Evolutionary conservation across 2,329 filamentous ascomycete species (phyloP), one percentile per base, ranked within the genome.

Genomic region (Aciculosporium take): DNA sequence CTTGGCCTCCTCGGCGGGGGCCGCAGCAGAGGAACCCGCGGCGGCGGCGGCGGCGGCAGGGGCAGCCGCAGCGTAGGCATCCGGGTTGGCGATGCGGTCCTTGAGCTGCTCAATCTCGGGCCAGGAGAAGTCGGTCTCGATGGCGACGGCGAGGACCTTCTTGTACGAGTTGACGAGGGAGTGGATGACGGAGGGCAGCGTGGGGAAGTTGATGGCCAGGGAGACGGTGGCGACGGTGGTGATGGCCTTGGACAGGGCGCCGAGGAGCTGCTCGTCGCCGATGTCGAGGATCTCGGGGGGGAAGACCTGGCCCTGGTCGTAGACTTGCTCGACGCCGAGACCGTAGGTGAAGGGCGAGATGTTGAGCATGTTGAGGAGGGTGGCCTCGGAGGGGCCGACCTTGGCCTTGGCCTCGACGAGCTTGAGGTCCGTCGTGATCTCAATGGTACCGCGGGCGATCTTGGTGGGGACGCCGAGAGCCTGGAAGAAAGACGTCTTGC

Each of bases 401-500:
- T 94, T 96, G 76, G 44, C 74, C 56, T 81, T 80, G 53, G 85
- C 78, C 76, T 94, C 87, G 62, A 96, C 83, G 67, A 98, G 84
- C 84, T 95, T 96, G 59, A 98, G 76, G 65, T 98, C 91, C 59
- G 81, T 75, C 51, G 88, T 95, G 65, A 98, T 98, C 85, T 98
- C 91, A 72, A 98, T 98, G 72, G 91, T 98, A 93, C 91, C 93
- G 94, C 91, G 91, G 66, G 91, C 91, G 73, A 98, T 98, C 87
- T 98, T 98, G 79, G 91, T 98, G 65, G 91, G 91, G 66, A 98
- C 87, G 86, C 89, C 89, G 71, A 98, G 91, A 61, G 91, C 91
- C 82, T 98, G 91, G 88, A 98, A 98, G 87, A 98, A 98, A 65
- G 91, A 96, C 63, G 91, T 98, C 84, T 98, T 98, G 70, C 93